Evolutionary conservation across 352 stramenopile genomes (phyloP).

Genomic region (Plasmopara muralis): DNA sequence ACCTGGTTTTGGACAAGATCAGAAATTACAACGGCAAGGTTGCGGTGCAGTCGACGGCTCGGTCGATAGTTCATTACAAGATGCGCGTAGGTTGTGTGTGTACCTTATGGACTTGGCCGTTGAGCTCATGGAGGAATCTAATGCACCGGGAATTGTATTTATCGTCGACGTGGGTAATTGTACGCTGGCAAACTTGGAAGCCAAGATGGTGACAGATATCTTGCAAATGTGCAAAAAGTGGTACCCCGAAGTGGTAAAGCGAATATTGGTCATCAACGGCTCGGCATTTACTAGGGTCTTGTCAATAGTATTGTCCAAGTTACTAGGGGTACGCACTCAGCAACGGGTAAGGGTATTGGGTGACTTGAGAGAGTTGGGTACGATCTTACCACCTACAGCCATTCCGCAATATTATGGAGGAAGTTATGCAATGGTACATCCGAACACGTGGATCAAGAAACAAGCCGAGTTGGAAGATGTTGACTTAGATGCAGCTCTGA

Average conservation of each 20-base stretch:
- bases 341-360: constrained; percentile 47
- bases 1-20: constrained; percentile 40
- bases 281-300: constrained; percentile 46
- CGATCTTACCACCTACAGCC: constrained; percentile 34
- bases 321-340: constrained; percentile 39
- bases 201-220: constrained; percentile 60
- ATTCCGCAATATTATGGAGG: constrained; percentile 65
- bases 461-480: constrained; percentile 72
- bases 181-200: constrained; percentile 41
- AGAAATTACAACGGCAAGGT: constrained; percentile 55
- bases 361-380: constrained; percentile 35
- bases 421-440: constrained; percentile 43
- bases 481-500: constrained; percentile 36
- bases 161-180: constrained; percentile 56
- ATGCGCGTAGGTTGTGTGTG: constrained; percentile 56
- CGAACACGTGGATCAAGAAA: constrained; percentile 49
- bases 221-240: constrained; percentile 50
- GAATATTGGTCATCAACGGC: constrained; percentile 58
- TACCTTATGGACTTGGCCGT: constrained; percentile 75
- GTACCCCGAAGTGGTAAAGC: constrained; percentile 58
- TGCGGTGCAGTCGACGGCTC: constrained; percentile 46
- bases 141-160: constrained; percentile 56
- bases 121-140: constrained; percentile 63
- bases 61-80: constrained; percentile 50
- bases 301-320: constrained; percentile 46